Conservation (phyloP, 2,329 filamentous ascomycete species). For the Claviceps paspali region DNA sequence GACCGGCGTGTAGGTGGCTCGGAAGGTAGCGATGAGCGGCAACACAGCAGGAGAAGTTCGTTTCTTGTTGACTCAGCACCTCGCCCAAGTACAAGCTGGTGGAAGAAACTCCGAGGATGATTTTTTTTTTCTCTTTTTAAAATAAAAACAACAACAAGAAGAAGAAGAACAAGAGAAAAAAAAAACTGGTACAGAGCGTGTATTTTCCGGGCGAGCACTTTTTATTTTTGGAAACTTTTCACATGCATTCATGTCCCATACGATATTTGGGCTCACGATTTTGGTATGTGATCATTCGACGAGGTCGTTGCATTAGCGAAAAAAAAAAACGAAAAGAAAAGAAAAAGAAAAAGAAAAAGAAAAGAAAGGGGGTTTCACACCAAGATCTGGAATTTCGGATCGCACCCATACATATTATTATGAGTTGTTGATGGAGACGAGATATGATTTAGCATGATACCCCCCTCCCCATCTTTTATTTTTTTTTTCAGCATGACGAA, state of each 20-base stretch:
- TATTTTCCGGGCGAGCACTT: background rate
- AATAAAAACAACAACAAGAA: too few species aligned
- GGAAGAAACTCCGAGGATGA: slow-evolving; percentile 38
- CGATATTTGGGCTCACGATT: background rate
- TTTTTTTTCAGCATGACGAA: too few species aligned
- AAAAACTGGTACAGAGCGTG: too few species aligned
- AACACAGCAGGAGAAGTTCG: slow-evolving; percentile 24
- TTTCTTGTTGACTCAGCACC: slow-evolving; percentile 31
- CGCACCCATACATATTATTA: background rate
- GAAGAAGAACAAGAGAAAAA: too few species aligned
- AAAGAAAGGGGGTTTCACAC: too few species aligned
- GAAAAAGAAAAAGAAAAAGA: too few species aligned
- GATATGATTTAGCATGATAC: slow-evolving; percentile 3
- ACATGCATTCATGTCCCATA: too few species aligned
- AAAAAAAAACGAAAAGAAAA: too few species aligned
- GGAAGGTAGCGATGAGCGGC: slow-evolving; percentile 29
- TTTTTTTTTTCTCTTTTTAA: background rate
- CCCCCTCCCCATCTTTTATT: background rate
- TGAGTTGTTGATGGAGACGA: background rate
- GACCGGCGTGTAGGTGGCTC: slow-evolving; percentile 18
- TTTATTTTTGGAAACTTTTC: too few species aligned
- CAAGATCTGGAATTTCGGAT: slow-evolving; percentile 1
- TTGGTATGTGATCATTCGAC: background rate
- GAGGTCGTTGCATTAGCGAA: background rate
- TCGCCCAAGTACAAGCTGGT: slow-evolving; percentile 44